Percentiles rank a stretch among this genome's conserved stretches.
phyloP scores from a whole-genome alignment of 495 filamentous ascomycete species.

The Penicillium paradoxum region DNA sequence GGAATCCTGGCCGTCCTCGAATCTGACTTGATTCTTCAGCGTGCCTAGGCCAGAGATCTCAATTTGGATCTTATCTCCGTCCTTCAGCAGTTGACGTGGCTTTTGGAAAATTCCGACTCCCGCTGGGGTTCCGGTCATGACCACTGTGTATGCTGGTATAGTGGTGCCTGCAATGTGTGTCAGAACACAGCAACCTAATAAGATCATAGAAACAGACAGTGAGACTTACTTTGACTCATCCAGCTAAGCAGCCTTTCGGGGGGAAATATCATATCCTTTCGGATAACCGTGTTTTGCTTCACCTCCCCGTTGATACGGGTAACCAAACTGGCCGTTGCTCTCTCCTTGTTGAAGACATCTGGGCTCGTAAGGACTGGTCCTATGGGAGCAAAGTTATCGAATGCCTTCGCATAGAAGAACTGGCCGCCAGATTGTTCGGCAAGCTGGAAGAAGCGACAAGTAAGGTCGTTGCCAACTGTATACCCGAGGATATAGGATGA shows the following conservation, averaged over 20 bases:
- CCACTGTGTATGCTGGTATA: constrained; percentile 60
- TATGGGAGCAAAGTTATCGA: constrained; percentile 45
- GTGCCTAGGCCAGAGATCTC: constrained; percentile 2
- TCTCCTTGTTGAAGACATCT: constrained; percentile 19
- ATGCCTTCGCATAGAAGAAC: constrained; percentile 42
- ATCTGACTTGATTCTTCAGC: constrained; percentile 5
- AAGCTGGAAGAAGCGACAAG: constrained; percentile 38
- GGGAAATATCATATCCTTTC: constrained; percentile 11
- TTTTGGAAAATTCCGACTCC: constrained; percentile 37
- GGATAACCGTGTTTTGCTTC: constrained; percentile 28
- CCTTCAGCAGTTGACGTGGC: constrained; percentile 29
- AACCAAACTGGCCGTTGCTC: constrained; percentile 15
- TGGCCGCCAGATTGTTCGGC: constrained; percentile 35
- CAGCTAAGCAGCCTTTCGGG: constrained; percentile 12
- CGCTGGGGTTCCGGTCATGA: constrained; percentile 64
- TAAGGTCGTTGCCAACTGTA: constrained; percentile 44
- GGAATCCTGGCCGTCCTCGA: constrained; percentile 13
- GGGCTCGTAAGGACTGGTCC: constrained; percentile 34
- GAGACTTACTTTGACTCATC: constrained; percentile 18
- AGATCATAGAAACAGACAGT: background rate
- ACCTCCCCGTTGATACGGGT: constrained; percentile 39
- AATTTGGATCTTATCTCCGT: constrained; percentile 39
- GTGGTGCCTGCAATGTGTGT: constrained; percentile 50
- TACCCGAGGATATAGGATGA: constrained; percentile 40
- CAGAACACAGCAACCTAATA: too few relatives aligned